These are phyloP conservation scores for Penicillium steckii DNA, from an alignment of 495 filamentous ascomycete genomes.

Conservation along the genomic window DNA sequence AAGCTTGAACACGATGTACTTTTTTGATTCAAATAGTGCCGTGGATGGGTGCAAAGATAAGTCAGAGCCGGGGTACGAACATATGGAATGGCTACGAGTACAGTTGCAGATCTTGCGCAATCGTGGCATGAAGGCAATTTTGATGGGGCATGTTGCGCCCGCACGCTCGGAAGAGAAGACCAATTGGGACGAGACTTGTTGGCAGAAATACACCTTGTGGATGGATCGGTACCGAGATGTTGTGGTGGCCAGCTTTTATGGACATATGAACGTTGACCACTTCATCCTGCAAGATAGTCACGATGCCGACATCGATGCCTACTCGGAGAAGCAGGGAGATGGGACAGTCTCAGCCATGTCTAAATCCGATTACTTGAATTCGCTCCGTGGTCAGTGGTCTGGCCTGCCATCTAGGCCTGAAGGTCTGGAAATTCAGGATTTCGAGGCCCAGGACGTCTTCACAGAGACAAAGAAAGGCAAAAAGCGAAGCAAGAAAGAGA, in stretches of 20 bases:
- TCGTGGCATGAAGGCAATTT: constrained; percentile 88
- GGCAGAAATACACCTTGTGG: constrained; percentile 97
- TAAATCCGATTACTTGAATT: constrained; percentile 73
- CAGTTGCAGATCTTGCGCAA: constrained; percentile 81
- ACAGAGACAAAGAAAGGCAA: constrained; percentile 30
- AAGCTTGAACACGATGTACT: constrained; percentile 96
- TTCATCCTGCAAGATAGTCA: constrained; percentile 89
- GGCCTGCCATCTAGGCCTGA: constrained; percentile 61
- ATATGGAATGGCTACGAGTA: constrained; percentile 95
- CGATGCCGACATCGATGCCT: constrained; percentile 56
- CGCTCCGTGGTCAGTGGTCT: constrained; percentile 75
- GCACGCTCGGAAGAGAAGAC: constrained; percentile 79
- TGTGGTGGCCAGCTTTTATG: constrained; percentile 73
- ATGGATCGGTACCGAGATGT: constrained; percentile 87
- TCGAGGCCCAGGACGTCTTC: constrained; percentile 19
- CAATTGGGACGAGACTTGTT: constrained; percentile 92
- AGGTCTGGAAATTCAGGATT: not conserved
- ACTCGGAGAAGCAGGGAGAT: constrained; percentile 8
- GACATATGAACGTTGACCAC: constrained; percentile 99
- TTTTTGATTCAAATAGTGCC: constrained; percentile 87
- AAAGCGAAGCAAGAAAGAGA: constrained; percentile 27
- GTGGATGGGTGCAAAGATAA: constrained; percentile 82
- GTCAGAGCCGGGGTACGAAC: constrained; percentile 83
- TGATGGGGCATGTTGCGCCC: constrained; percentile 93
- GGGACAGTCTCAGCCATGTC: constrained; percentile 55